Base-by-base conservation (phyloP, 108 stramenopile genomes). In the Ochromonas danica region DNA sequence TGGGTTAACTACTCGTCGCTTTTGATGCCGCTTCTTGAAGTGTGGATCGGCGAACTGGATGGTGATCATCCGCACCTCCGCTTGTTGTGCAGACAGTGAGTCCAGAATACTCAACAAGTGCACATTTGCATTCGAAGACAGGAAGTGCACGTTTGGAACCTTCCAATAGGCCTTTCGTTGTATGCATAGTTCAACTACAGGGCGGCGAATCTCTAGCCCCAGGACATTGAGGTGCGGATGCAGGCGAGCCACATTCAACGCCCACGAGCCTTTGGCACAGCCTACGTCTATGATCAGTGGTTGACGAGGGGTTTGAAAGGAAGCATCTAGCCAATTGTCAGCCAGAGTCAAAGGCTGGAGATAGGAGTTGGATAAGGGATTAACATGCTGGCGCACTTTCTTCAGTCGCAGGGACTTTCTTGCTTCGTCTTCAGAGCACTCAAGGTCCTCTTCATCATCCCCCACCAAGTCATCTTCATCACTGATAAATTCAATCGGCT, bases 131-230 rank as follows among this genome's bases (percentile, higher is more conserved):
- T 75, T 75, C 17, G 40, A 3, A 60, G 6, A 27, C 43, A 75
- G 10, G 40, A 75, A 75, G 38, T 75, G 72, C 36, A 75, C 40
- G 31, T 75, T 75, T 38, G 17, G 6, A 28, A 75, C 10, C 14
- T 60, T 57, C 17, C 25, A 10, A 28, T 3, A 27, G 3, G 6
- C 38, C 38, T 60, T 75, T 25, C 31, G 6, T 41, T 33, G 17
- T 33, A 75, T 28, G 22, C n/a, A 33, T 27, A 33, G 22, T 35
- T 75, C 72, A 75, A 75, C 51, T 31, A 75, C 41, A 27, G 72
- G 72, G 3, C 40, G 72, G 6, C 72, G 14, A 30, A 75, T 75
- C 43, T 75, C 72, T 41, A 75, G 40, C 3, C 72, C 72, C 36
- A 75, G 35, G 10, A 75, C 51, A 75, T 75, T 75, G 10, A 36